Conservation (phyloP, 1,284 basidiomycete species). For the Ceratobasidium theobromae region DNA sequence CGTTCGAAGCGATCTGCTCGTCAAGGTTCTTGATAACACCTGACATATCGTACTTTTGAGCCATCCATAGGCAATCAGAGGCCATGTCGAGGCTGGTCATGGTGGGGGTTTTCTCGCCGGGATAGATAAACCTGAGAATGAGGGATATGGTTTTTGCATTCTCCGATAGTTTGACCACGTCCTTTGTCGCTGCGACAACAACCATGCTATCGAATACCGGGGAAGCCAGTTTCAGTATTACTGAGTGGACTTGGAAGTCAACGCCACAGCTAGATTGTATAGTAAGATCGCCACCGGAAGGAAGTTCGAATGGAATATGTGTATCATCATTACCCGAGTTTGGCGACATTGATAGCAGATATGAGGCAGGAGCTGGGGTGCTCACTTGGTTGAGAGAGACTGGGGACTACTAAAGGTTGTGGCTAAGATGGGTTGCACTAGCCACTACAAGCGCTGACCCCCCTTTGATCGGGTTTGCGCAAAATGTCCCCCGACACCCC, state of each 20-base stretch:
- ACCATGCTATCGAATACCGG: conserved; percentile 41
- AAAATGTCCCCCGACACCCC: too few relatives aligned
- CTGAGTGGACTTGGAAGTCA: conserved; percentile 38
- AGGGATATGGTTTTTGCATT: conserved; percentile 2
- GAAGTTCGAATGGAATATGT: not conserved
- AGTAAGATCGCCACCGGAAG: conserved; percentile 33
- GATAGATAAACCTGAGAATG: conserved; percentile 22
- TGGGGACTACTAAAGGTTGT: too few relatives aligned
- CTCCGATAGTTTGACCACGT: not conserved
- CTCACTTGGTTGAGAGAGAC: too few relatives aligned
- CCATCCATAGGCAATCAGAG: not conserved
- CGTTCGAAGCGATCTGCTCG: not conserved
- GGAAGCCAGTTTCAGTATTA: conserved; percentile 38
- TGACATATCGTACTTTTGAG: not conserved
- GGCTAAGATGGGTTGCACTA: too few relatives aligned
- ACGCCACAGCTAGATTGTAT: conserved; percentile 37
- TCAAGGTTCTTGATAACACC: not conserved
- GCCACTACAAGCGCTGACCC: too few relatives aligned
- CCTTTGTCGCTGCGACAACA: not conserved
- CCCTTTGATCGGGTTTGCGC: too few relatives aligned
- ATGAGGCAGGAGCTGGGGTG: too few relatives aligned
- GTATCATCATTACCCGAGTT: too few relatives aligned
- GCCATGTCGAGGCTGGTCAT: not conserved
- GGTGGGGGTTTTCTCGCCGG: not conserved
- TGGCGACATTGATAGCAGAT: too few relatives aligned